A percentile compares a stretch with the other conserved stretches of the same genome.
Evolutionary conservation across 2,329 filamentous ascomycete genomes (phyloP).

Genomic region (Pseudocercospora musae): DNA sequence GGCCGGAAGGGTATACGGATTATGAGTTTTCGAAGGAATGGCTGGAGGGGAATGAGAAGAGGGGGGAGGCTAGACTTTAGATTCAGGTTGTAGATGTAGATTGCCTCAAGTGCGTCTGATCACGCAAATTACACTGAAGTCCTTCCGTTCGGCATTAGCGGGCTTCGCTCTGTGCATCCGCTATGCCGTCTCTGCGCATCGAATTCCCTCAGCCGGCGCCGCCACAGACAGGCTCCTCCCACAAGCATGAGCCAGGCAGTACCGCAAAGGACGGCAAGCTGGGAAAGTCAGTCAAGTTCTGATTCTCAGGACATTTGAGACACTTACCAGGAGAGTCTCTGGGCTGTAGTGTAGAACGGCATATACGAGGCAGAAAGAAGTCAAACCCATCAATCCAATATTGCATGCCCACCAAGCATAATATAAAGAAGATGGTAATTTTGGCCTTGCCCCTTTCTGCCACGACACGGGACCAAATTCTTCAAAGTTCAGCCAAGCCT

Average conservation of each 20-base stretch:
- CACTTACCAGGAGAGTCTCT: neutral
- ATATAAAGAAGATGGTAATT: neutral
- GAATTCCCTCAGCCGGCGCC: neutral
- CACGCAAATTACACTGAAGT: neutral
- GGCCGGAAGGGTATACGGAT: slow-evolving; percentile 42
- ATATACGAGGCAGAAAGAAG: neutral
- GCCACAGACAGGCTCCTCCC: neutral
- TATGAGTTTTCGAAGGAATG: slow-evolving; percentile 41
- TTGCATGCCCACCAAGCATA: neutral
- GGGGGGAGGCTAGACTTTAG: slow-evolving; percentile 9
- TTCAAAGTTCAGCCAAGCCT: neutral
- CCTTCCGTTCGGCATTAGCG: neutral
- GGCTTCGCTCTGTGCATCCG: neutral
- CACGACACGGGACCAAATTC: neutral
- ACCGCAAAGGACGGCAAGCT: neutral
- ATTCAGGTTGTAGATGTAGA: neutral
- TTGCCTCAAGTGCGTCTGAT: neutral
- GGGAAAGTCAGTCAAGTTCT: neutral
- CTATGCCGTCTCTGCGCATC: neutral
- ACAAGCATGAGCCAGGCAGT: neutral
- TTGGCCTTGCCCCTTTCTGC: neutral
- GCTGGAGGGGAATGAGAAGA: slow-evolving; percentile 5
- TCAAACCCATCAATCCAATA: neutral
- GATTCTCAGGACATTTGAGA: neutral
- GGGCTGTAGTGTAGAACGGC: neutral